Percentiles rank a stretch among this genome's conserved stretches.
Conservation (phyloP, 1,284 basidiomycete species). For the Tremellales sp. region DNA sequence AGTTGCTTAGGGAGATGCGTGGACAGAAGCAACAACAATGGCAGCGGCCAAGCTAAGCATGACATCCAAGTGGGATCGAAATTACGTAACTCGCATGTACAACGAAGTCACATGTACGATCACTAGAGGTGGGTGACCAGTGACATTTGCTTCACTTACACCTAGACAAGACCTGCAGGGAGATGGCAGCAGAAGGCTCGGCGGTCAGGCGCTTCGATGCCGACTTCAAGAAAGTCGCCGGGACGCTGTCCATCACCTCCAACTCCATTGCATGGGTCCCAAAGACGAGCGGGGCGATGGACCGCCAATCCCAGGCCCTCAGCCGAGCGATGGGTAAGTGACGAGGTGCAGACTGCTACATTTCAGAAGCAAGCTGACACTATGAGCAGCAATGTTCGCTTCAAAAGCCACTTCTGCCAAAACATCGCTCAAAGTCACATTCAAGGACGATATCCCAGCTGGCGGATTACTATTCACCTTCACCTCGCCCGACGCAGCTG, state of each 20-base stretch:
- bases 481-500: constrained; percentile 22
- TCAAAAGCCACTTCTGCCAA: constrained; percentile 38
- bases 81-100: too few relatives aligned
- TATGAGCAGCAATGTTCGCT: constrained; percentile 41
- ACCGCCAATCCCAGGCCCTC: constrained; percentile 43
- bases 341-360: too few relatives aligned
- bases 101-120: too few relatives aligned
- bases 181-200: constrained; percentile 15
- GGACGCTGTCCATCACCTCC: constrained; percentile 38
- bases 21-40: too few relatives aligned
- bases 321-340: constrained; percentile 39
- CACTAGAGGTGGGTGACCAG: too few relatives aligned
- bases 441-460: constrained; percentile 42
- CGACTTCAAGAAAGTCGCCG: constrained; percentile 43
- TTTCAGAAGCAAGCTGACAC: not conserved
- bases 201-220: constrained; percentile 26
- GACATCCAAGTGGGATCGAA: too few relatives aligned
- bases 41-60: too few relatives aligned
- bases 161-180: too few relatives aligned
- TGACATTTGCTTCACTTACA: too few relatives aligned
- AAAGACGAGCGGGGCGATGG: constrained; percentile 31
- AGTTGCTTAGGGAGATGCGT: too few relatives aligned
- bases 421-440: constrained; percentile 41
- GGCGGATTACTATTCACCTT: constrained; percentile 46
- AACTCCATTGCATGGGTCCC: constrained; percentile 44